Base-by-base conservation (phyloP, 768 basidiomycete species). In the Serendipita indica region DNA sequence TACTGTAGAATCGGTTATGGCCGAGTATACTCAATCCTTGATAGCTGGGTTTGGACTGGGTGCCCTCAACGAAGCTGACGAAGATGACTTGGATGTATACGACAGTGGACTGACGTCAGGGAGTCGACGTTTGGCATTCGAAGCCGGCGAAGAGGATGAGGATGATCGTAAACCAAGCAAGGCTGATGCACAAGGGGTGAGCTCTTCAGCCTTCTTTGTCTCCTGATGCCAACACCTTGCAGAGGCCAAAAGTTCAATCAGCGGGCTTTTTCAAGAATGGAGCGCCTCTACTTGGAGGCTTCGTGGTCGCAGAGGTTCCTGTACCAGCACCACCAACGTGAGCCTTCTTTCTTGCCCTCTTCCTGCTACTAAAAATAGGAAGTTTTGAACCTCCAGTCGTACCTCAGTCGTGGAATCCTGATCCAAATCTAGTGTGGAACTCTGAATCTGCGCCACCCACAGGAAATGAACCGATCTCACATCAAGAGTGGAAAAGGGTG, bases 1-100 rank as follows among this genome's bases (percentile, higher is more conserved):
- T 46, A 3, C 13, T 25, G 28, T 3, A 10, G 10, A 57, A 13
- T 37, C n/a, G 35, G n/a, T n/a, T 37, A 10, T 65, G 52, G 14
- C 34, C 58, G 7, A 66, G 64, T 56, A 85, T 79, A 2, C 83
- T 82, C 13, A 74, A 67, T 10, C n/a, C 22, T 46, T 46, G 14
- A 39, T 46, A 86, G 87, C 83, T 66, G 90, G 89, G 1, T 94
- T 92, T 65, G 91, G 90, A 34, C 73, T 93, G 16, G 89, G 90
- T 3, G 89, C 87, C 1, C 70, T 91, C 16, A 96, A 94, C 65
- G 92, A 96, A 58, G 92, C 89, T 1, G 93, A 97, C 52, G 89
- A 93, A 46, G 92, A 97, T 66, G 92, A 92, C 66, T 57, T 89
- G 33, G 89, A 92, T 63, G 74, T 91, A 3, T 93, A 92, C 63